Evolutionary conservation across 306 rosid genomes (phyloP).

Genomic region (Gleditsia sinensis): DNA sequence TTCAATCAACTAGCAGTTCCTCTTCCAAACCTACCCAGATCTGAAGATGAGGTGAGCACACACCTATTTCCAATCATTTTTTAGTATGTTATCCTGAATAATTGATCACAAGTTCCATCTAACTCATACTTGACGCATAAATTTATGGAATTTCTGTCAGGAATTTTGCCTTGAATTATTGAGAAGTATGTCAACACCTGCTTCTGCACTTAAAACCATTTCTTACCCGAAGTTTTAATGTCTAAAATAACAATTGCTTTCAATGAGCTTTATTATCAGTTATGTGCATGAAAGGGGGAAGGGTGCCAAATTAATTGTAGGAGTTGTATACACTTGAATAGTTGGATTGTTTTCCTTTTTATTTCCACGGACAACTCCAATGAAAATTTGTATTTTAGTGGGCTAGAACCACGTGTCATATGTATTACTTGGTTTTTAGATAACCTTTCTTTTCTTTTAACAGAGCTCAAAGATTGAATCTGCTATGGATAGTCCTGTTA

Average conservation of each 20-base stretch:
- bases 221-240: no score
- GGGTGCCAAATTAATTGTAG: neutral
- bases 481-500: conserved; percentile 77
- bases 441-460: conserved; percentile 18
- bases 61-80: neutral
- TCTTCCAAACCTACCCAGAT: conserved; percentile 83
- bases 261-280: no score
- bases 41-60: conserved; percentile 81
- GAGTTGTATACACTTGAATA: neutral
- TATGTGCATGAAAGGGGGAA: neutral
- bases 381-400: conserved; percentile 11
- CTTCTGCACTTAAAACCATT: neutral
- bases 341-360: conserved; percentile 5
- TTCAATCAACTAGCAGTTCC: conserved; percentile 53
- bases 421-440: conserved; percentile 20
- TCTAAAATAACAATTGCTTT: no score
- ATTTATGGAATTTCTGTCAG: neutral
- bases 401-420: no score
- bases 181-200: neutral
- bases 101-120: conserved; percentile 11
- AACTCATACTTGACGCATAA: conserved; percentile 1
- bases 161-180: neutral
- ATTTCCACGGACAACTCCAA: conserved; percentile 2
- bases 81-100: conserved; percentile 15
- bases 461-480: conserved; percentile 86